phyloP scores from a whole-genome alignment of 2,329 filamentous ascomycete species.

The Daldinia sp. region DNA sequence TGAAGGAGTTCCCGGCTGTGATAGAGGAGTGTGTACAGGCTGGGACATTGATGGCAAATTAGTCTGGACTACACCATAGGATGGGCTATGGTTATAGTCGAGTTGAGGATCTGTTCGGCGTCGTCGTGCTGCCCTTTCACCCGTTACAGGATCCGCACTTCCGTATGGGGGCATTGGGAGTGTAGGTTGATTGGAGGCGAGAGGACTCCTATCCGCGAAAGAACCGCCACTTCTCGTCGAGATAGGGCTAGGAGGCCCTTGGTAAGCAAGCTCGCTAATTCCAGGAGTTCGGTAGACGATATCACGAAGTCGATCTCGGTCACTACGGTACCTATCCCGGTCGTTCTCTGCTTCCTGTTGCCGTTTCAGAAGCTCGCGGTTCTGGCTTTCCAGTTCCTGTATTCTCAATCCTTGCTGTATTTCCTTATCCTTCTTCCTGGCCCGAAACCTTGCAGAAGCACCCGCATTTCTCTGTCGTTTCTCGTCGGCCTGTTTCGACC shows the following conservation, averaged over 20 bases:
- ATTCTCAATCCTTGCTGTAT: conserved; percentile 75
- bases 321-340: conserved; percentile 75
- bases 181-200: conserved; percentile 37
- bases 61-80: conserved; percentile 51
- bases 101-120: conserved; percentile 58
- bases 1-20: conserved; percentile 46
- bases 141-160: conserved; percentile 53
- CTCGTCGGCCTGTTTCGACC: conserved; percentile 83
- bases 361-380: conserved; percentile 68
- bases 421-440: conserved; percentile 83
- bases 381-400: conserved; percentile 71
- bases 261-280: conserved; percentile 60
- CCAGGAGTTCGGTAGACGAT: conserved; percentile 68
- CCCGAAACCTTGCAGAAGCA: conserved; percentile 82
- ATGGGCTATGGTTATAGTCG: conserved; percentile 54
- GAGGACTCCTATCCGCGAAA: conserved; percentile 51
- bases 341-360: conserved; percentile 66
- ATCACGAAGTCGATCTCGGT: conserved; percentile 76
- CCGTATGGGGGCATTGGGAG: conserved; percentile 46
- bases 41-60: conserved; percentile 54
- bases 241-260: conserved; percentile 61
- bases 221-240: conserved; percentile 49
- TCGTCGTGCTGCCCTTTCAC: conserved; percentile 57
- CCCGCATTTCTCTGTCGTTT: conserved; percentile 86
- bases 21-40: conserved; percentile 48